Conservation (phyloP, 192 early-diverging fungal genomes). For the Chytriomyces hyalinus region DNA sequence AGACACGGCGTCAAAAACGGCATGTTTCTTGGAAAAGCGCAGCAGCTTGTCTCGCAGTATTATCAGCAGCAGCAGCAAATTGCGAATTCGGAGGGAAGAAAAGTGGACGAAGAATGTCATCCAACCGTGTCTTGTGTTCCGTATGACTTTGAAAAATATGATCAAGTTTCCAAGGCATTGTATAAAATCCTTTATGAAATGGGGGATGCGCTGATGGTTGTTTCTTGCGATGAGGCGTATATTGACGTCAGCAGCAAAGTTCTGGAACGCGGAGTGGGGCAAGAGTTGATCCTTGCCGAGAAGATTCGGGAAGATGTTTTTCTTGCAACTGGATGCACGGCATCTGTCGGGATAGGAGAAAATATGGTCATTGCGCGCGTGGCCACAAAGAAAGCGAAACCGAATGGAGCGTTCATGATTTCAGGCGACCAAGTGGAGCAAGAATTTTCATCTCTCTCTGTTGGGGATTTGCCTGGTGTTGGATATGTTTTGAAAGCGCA, state of each 20-base stretch:
- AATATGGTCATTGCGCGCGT: constrained; percentile 78
- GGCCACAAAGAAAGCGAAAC: constrained; percentile 77
- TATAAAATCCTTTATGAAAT: constrained; percentile 72
- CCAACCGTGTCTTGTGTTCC: constrained; percentile 38
- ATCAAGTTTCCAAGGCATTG: constrained; percentile 60
- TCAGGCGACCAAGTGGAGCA: neutral
- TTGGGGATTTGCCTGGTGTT: constrained; percentile 64
- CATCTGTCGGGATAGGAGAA: constrained; percentile 76
- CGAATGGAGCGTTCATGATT: constrained; percentile 56
- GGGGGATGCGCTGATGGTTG: constrained; percentile 75
- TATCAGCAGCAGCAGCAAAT: constrained; percentile 49
- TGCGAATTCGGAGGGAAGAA: neutral
- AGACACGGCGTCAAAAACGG: constrained; percentile 78
- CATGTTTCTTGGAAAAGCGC: constrained; percentile 73
- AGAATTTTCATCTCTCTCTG: constrained; percentile 31
- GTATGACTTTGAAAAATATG: constrained; percentile 80
- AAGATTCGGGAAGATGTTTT: constrained; percentile 39
- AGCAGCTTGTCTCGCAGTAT: constrained; percentile 61
- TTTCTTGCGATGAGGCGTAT: constrained; percentile 85
- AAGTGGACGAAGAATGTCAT: neutral
- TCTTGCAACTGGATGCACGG: constrained; percentile 58
- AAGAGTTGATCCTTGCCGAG: constrained; percentile 37
- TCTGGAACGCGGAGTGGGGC: constrained; percentile 2
- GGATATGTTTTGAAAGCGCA: constrained; percentile 59
- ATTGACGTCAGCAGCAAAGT: constrained; percentile 68